Base-by-base conservation (phyloP, 2,329 filamentous ascomycete genomes). In the Fusarium hainanense region DNA sequence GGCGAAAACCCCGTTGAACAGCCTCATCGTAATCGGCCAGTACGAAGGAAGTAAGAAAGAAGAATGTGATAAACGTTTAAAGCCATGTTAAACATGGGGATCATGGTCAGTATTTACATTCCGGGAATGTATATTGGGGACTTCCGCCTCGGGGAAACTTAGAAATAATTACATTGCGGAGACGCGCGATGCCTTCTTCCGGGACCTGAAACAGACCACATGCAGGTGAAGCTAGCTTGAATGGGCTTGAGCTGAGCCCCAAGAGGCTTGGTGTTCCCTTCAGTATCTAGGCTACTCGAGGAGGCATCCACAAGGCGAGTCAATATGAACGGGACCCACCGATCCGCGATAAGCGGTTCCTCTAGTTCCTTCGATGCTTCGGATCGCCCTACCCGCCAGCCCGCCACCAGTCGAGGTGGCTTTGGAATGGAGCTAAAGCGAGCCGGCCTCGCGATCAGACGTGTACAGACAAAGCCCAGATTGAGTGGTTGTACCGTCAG, bases 401-500 rank as follows among this genome's bases (percentile, higher is more conserved):
- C 27, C 27, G 27, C 11, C 27, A 28, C 27, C 27, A 28, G 28
- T 13, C 11, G 18, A 37, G 3, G 6, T 11, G 9, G 16, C 18
- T 7, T n/a, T 7, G 18, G 18, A 6, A 2, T 11, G 0, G 7
- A 3, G 18, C 34, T 37, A n/a, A 37, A n/a, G 11, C 6, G 9
- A 10, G 9, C 30, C 7, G 14, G 14, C 13, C 7, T 32, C 2
- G 7, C 28, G 30, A 14, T 37, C 34, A 37, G 34, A n/a, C 18
- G 9, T 37, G 9, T 6, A 37, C 16, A 37, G 18, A 11, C 9
- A 37, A 37, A 6, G 5, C 18, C 16, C 16, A n/a, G 16, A 12
- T 28, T 28, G 11, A 28, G 27, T 12, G 27, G 27, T 28, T 11
- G 3, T 28, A 28, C 9, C 11, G 27, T 3, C 11, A 28, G 27